A percentile compares a stretch with the other conserved stretches of the same genome.
Evolutionary conservation across 2,329 filamentous ascomycete species (phyloP).

Genomic region (Setomelanomma holmii): DNA sequence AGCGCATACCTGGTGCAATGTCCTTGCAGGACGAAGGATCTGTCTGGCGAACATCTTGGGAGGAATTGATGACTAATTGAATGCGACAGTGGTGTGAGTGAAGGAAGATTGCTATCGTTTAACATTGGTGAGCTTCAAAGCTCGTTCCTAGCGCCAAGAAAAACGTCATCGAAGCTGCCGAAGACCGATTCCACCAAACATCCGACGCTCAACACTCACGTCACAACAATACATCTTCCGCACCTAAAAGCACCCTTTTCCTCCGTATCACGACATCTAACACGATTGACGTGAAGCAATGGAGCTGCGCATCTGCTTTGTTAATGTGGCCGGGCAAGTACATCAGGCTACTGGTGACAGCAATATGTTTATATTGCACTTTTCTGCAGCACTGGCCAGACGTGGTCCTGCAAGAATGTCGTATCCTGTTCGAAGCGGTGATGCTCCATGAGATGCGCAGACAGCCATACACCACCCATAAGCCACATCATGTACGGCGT

Average conservation of each 20-base stretch:
- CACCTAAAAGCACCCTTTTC: background rate
- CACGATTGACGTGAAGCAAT: too few species aligned
- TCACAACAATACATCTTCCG: constrained; percentile 9
- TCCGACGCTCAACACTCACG: constrained; percentile 27
- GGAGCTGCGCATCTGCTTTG: too few species aligned
- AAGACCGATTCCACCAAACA: background rate
- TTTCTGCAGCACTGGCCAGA: too few species aligned
- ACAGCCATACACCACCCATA: too few species aligned
- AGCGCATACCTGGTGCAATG: constrained; percentile 49
- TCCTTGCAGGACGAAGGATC: constrained; percentile 51
- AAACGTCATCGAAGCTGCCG: constrained; percentile 31
- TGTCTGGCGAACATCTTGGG: constrained; percentile 54
- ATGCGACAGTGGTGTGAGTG: constrained; percentile 11
- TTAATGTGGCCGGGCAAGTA: too few species aligned
- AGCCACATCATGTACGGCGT: too few species aligned
- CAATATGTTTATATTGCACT: too few species aligned
- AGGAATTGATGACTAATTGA: constrained; percentile 31
- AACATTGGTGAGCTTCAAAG: constrained; percentile 12
- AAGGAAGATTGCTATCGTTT: constrained; percentile 11
- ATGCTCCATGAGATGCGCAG: too few species aligned
- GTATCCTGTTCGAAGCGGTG: too few species aligned
- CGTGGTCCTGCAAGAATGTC: too few species aligned
- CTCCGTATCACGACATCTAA: too few species aligned
- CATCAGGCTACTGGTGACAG: too few species aligned
- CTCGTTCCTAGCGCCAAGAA: constrained; percentile 29